A percentile compares a stretch with the other conserved stretches of the same genome.
These are phyloP conservation scores for Botrytis deweyae DNA, from an alignment of 2,329 filamentous ascomycete species.

Conservation along the genomic window DNA sequence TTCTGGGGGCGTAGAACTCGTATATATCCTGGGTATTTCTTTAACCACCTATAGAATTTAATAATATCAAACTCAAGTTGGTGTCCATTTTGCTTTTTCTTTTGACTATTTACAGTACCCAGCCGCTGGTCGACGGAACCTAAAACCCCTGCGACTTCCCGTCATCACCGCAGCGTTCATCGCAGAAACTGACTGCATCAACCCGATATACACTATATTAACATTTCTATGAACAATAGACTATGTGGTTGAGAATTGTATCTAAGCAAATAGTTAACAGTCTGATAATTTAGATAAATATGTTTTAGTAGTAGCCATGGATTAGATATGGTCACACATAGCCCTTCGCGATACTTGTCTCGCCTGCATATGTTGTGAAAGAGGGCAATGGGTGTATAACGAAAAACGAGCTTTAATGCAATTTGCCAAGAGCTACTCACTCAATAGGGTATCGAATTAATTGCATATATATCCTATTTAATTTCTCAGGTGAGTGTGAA, in stretches of 20 bases:
- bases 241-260: not conserved
- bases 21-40: not conserved
- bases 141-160: not conserved
- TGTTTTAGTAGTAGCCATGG: not conserved
- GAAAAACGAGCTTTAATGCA: not conserved
- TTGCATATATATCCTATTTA: not conserved
- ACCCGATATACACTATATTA: not conserved
- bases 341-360: not conserved
- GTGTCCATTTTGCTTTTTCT: not conserved
- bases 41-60: not conserved
- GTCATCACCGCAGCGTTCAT: not conserved
- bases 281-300: not conserved
- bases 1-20: constrained; percentile 34
- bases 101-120: not conserved
- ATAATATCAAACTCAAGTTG: not conserved
- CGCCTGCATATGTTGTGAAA: not conserved
- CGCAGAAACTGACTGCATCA: not conserved
- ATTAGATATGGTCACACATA: not conserved
- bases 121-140: not conserved
- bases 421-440: not conserved
- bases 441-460: not conserved
- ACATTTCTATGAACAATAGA: not conserved
- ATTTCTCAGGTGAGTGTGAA: not conserved
- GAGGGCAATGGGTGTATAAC: not conserved
- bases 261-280: not conserved